Evolutionary conservation across 2,329 filamentous ascomycete species (phyloP), one percentile per base, ranked within the genome.

Genomic region (Cercospora janseana): DNA sequence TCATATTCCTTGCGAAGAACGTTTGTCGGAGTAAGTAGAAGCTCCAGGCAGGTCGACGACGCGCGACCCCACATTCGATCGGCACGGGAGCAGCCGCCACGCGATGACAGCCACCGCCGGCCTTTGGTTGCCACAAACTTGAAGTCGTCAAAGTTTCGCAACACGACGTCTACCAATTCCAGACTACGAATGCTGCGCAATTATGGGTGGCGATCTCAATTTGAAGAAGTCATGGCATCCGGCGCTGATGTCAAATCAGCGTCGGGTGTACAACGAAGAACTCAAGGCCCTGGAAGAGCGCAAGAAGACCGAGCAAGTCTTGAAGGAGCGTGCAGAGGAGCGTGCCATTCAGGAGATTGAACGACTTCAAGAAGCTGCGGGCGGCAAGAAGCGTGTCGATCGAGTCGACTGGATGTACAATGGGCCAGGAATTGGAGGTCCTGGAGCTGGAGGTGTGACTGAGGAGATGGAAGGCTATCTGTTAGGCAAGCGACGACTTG

Each of bases 391-490:
- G 65, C 80, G 86, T 46, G 74, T 86, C 23, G 85, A 92, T 62
- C 83, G 90, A 27, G 92, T 98, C 20, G 93, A 97, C 64, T 98
- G 93, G 88, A 96, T 98, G 89, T 98, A 98, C 71, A 83, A 86
- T 61, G 92, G 92, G 1, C 90, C 93, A 6, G 86, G 85, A 42
- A 79, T 77, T 49, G 88, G 88, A 27, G 85, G 87, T 64, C 75
- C 77, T n/a, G 86, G 86, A 23, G 88, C 82, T 29, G 81, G 80
- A 18, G 72, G 69, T 15, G 71, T 74, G 4, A 82, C 72, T 0
- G 92, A 96, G 69, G 93, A 97, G 71, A 90, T 88, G 73, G 93
- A 98, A 66, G 89, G 87, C 3, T 98, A 95, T 67, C 72, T 98
- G 1, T 77, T 98, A 10, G 93, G 93, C 45, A 97, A 96, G 75